These are phyloP conservation scores for Pseudopyrenochaeta lycopersici DNA, from an alignment of 2,329 filamentous ascomycete genomes.

Conservation along the genomic window DNA sequence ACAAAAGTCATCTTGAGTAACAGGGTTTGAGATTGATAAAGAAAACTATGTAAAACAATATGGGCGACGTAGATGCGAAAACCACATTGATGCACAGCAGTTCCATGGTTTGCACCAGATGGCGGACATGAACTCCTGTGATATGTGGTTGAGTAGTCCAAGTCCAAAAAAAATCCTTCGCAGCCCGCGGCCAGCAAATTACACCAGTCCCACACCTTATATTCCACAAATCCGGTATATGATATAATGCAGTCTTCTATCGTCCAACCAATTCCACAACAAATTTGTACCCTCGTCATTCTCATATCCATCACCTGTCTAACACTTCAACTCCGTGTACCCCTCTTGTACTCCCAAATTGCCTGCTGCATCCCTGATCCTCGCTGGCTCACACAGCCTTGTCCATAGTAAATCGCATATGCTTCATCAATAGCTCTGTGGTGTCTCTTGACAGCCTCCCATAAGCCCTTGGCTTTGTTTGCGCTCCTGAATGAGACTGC, in stretches of 20 bases:
- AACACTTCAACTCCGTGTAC: conserved; percentile 1
- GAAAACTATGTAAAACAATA: no score
- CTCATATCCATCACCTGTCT: not conserved
- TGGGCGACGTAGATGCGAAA: no score
- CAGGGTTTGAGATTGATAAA: no score
- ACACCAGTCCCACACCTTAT: no score
- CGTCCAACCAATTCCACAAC: not conserved
- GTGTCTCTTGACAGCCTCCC: conserved; percentile 28
- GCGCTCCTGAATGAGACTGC: not conserved
- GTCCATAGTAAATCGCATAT: conserved; percentile 32
- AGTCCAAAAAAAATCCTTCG: no score
- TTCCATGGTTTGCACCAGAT: no score
- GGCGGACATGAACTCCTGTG: no score
- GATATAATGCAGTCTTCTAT: not conserved
- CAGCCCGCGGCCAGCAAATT: no score
- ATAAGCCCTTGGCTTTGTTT: conserved; percentile 16
- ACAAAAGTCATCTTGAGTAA: no score
- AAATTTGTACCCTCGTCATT: not conserved
- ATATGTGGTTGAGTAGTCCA: no score
- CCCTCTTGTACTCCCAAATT: conserved; percentile 28
- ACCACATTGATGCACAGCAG: no score
- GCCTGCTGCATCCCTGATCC: conserved; percentile 5
- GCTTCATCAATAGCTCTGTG: conserved; percentile 30
- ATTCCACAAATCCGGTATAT: no score
- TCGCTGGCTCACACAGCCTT: not conserved